Base-by-base conservation (phyloP, 352 stramenopile genomes). In the Phytopythium oedochilum region DNA sequence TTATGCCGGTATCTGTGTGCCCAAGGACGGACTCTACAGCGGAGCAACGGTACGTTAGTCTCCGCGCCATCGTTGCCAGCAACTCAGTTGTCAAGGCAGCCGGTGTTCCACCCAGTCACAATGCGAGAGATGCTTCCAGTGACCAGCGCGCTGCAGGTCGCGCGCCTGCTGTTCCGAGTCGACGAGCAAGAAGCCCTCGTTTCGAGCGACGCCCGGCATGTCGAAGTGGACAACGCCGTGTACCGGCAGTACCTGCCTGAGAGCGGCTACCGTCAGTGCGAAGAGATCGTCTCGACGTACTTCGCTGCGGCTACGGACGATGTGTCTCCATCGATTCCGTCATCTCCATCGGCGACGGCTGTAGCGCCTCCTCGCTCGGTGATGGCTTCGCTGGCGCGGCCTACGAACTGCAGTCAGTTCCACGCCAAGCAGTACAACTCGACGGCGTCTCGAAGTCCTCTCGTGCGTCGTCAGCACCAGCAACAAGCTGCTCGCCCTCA, bases 381-480 rank as follows among this genome's bases (percentile, higher is more conserved):
- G 15, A 61, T 59, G 3, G 34, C 39, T 3, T 45, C 57, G 4
- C 64, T 79, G 42, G 18, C 72, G 23, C 68, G 79, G 0, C 55
- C 79, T 9, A 70, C 75, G 8, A 89, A 88, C 54, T 57, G 60
- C 46, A 82, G 77, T 54, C 79, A 85, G 32, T 86, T 88, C 65
- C 79, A 89, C 55, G 53, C 61, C 0, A 80, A 68, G 20, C 69
- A 76, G 31, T 84, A 78, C 63, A 81, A 86, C 34, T 35, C 55
- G 4, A 69, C 63, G 15, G 73, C 75, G 4, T 14, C 79, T 3
- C 66, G 76, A 6, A 89, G 79, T 47, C 76, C 79, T 5, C 48
- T 80, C 10, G 65, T 83, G 20, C 59, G 59, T 15, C 69, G 68
- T 32, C 68, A 38, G 17, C 49, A 73, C 15, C 65, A 57, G 14